Percentiles rank a stretch among this genome's conserved stretches.
phyloP scores from a whole-genome alignment of 2,329 filamentous ascomycete species.

The Fusarium xyrophilum region DNA sequence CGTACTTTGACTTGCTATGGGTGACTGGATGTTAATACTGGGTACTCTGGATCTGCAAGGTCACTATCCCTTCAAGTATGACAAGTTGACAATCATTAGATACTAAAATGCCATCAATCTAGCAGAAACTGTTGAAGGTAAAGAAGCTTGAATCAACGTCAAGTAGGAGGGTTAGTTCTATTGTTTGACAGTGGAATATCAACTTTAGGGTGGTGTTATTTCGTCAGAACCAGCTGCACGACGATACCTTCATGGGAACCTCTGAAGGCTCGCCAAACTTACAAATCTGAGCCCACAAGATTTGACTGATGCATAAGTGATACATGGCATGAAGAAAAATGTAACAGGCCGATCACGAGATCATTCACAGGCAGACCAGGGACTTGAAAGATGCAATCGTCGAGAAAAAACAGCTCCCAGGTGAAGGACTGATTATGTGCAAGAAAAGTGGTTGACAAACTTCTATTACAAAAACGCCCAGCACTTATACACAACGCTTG shows the following conservation, averaged over 20 bases:
- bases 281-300: accelerated
- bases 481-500: not conserved
- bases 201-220: not conserved
- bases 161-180: not conserved
- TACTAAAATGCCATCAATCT: not conserved
- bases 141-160: not conserved
- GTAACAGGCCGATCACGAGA: accelerated
- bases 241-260: not conserved
- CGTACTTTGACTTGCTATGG: accelerated
- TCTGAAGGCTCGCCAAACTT: not conserved
- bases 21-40: not conserved
- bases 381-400: accelerated
- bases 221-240: not conserved
- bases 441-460: not conserved
- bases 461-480: not conserved
- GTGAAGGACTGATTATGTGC: not conserved
- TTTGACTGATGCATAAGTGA: accelerated
- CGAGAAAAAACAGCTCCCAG: not conserved
- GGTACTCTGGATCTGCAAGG: not conserved
- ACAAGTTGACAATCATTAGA: not conserved
- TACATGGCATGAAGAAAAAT: accelerated
- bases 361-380: not conserved
- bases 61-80: not conserved
- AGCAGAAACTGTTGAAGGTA: not conserved
- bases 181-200: not conserved